These are phyloP conservation scores for Graphium sp. DNA, from an alignment of 2,329 filamentous ascomycete species.

Conservation along the genomic window DNA sequence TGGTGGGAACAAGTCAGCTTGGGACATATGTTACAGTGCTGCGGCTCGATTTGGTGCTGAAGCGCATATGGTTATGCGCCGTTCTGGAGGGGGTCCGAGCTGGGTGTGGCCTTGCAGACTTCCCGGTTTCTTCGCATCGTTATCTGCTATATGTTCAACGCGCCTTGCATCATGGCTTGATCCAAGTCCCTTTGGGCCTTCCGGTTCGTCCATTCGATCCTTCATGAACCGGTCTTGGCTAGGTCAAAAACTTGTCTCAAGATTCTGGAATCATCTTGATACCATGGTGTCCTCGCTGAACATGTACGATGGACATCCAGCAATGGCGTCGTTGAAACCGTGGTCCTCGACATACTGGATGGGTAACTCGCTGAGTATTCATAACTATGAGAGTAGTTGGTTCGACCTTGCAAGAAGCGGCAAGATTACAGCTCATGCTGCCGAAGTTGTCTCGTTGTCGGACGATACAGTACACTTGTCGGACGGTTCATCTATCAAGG, in stretches of 20 bases:
- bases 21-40: slow-evolving; percentile 7
- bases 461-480: slow-evolving; percentile 4
- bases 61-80: slow-evolving; percentile 8
- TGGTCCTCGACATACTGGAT: slow-evolving; percentile 7
- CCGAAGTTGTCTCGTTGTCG: slow-evolving; percentile 4
- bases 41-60: slow-evolving; percentile 4
- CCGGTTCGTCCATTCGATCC: slow-evolving; percentile 2
- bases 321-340: slow-evolving; percentile 3
- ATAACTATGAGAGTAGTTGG: slow-evolving; percentile 6
- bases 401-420: slow-evolving; percentile 6
- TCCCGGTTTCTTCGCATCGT: slow-evolving; percentile 2
- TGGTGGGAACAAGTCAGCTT: slow-evolving; percentile 8
- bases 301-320: slow-evolving; percentile 1
- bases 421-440: slow-evolving; percentile 5
- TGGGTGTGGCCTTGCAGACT: slow-evolving; percentile 6
- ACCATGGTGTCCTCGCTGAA: slow-evolving; percentile 2
- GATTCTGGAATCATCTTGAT: slow-evolving; percentile 5
- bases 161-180: slow-evolving; percentile 6
- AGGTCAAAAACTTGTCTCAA: slow-evolving; percentile 1
- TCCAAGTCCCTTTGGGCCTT: slow-evolving; percentile 4
- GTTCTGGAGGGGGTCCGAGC: slow-evolving; percentile 6
- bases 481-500: slow-evolving; percentile 3
- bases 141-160: slow-evolving; percentile 5
- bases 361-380: slow-evolving; percentile 7
- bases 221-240: slow-evolving; percentile 2